Conservation (phyloP, 2,329 filamentous ascomycete genomes). For the Thielaviopsis populi region DNA sequence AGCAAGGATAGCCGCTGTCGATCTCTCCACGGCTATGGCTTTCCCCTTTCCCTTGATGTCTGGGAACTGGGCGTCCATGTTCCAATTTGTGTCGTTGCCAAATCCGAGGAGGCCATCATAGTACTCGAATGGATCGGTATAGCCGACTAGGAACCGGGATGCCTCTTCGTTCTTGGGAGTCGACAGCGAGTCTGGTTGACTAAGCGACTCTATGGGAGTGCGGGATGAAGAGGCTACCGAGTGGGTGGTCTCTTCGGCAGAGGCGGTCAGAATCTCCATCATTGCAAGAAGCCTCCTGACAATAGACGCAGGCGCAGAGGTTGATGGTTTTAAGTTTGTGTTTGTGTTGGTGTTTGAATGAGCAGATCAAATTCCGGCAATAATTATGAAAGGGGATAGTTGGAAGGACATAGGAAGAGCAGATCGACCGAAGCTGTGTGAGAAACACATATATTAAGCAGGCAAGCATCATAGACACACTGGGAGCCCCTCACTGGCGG, state of each 20-base stretch:
- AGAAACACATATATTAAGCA: neutral
- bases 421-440: neutral
- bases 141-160: neutral
- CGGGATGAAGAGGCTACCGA: neutral
- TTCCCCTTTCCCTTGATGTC: conserved; percentile 1
- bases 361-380: neutral
- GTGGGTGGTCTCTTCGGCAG: neutral
- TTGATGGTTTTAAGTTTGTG: neutral
- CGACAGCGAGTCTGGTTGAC: neutral
- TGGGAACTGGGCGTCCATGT: neutral
- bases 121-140: conserved; percentile 1
- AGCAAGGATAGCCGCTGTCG: neutral
- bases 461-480: neutral
- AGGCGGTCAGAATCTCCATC: neutral
- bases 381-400: neutral
- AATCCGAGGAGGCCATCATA: conserved; percentile 4
- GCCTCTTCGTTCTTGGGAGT: neutral
- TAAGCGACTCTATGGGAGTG: neutral
- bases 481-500: neutral
- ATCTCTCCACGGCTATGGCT: neutral
- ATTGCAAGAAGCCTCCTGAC: neutral
- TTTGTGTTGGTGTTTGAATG: neutral
- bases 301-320: too few species aligned
- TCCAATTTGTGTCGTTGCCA: neutral
- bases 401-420: neutral